Base-by-base conservation (phyloP, 1,139 yeast genomes). In the Protomyces inundatus region DNA sequence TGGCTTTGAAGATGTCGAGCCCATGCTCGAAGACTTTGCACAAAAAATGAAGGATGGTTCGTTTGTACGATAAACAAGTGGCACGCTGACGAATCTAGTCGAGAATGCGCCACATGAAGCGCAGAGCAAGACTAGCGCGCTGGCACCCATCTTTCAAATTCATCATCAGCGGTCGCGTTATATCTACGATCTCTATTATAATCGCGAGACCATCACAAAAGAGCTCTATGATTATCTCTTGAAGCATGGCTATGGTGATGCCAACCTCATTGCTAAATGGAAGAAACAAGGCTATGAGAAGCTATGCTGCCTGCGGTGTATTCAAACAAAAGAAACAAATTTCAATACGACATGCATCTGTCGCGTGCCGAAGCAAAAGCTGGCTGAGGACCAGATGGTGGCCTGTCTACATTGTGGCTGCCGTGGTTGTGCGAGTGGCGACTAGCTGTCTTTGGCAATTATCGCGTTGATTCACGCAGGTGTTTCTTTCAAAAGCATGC, bases 391-490 rank as follows among this genome's bases (percentile, higher is more conserved):
- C 69, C 64, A 62, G 34, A 70, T 69, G 46, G 78, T 83, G 9
- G 84, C 86, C 69, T 90, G 97, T 73, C 80, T 87, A 6, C 88
- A 88, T 46, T 90, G 97, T 77, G 97, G 97, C 0, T 90, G 97
- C 71, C 78, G 82, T 67, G 97, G 97, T 1, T 90, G 97, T 73
- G 84, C 96, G 1, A 86, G 93, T 69, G 81, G 85, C n/a, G 95
- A 88, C 72, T 88, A 16, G 23, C 23, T 23, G 23, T 23, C 23
- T 23, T 23, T 23, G 23, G 23, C 23, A 23, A 23, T 23, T 2
- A 23, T 1, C 23, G 2, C 23, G 2, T 23, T 23, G 1, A 23
- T 23, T 23, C 23, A 23, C 23, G 23, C 23, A 23, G 23, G 23
- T 23, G 23, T 2, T 23, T 23, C 23, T 23, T 23, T 23, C 23